A percentile compares a stretch with the other conserved stretches of the same genome.
Conservation (phyloP, 169 alveolate species). For the Eimeria praecox region DNA sequence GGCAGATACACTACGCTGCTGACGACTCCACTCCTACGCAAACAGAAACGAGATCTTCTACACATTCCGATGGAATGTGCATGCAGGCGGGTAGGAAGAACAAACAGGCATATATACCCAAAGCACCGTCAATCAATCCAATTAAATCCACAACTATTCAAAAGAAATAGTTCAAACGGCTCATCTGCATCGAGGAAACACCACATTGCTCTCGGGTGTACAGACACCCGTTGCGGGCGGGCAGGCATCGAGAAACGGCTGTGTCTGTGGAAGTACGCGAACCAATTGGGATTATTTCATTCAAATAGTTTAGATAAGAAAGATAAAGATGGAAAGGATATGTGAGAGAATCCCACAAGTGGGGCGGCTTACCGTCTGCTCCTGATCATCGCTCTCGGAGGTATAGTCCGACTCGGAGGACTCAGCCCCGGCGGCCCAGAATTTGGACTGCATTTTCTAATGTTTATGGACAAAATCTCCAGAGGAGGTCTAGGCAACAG, state of each 20-base stretch:
- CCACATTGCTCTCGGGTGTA: background rate
- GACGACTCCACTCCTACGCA: too few relatives aligned
- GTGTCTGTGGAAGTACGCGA: background rate
- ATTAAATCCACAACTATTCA: background rate
- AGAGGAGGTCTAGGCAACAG: background rate
- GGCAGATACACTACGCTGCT: too few relatives aligned
- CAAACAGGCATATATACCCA: too few relatives aligned
- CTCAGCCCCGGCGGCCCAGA: slow-evolving; percentile 83
- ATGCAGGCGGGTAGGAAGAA: too few relatives aligned
- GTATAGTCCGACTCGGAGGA: slow-evolving; percentile 76
- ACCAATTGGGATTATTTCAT: background rate
- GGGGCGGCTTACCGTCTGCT: slow-evolving; percentile 46
- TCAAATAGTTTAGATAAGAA: background rate
- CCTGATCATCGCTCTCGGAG: slow-evolving; percentile 65
- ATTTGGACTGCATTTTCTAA: slow-evolving; percentile 79
- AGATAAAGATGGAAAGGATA: background rate
- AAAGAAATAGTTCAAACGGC: background rate
- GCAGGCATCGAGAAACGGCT: background rate
- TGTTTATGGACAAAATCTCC: too few relatives aligned
- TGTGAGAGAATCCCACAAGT: background rate
- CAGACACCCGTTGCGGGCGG: background rate
- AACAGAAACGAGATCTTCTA: too few relatives aligned
- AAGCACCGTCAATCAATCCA: too few relatives aligned
- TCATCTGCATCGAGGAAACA: background rate
- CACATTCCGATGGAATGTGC: too few relatives aligned